These are phyloP conservation scores for Nakataea oryzae DNA, from an alignment of 2,329 filamentous ascomycete genomes.

Conservation along the genomic window DNA sequence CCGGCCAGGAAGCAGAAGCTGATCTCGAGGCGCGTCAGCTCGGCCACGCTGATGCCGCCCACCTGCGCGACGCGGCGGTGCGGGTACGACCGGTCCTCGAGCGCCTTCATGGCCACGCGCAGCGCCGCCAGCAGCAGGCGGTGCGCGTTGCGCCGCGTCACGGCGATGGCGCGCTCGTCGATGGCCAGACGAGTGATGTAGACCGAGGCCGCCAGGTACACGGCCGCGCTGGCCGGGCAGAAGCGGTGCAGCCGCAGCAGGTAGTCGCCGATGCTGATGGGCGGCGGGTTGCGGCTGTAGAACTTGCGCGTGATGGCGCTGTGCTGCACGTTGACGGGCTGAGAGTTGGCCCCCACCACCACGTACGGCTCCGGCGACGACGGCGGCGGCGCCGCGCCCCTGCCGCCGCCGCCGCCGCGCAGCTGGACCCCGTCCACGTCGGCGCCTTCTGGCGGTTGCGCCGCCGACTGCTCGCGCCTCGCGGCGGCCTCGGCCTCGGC, in stretches of 20 bases:
- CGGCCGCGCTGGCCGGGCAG: conserved; percentile 87
- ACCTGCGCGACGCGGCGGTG: conserved; percentile 78
- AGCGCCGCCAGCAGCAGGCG: conserved; percentile 75
- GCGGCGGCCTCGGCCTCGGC: conserved; percentile 24
- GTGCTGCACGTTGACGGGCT: conserved; percentile 68
- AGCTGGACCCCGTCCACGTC: conserved; percentile 44
- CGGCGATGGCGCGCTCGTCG: conserved; percentile 64
- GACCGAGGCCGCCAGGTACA: conserved; percentile 79
- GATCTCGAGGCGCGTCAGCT: conserved; percentile 79
- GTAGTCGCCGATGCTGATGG: conserved; percentile 76
- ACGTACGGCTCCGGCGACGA: conserved; percentile 39
- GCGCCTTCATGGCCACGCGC: conserved; percentile 81
- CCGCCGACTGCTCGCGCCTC: conserved; percentile 1
- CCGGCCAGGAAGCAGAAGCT: conserved; percentile 81
- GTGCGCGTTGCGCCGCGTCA: conserved; percentile 78
- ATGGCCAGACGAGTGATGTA: conserved; percentile 81
- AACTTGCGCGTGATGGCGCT: conserved; percentile 85
- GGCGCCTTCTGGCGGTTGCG: not conserved
- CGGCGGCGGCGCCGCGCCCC: conserved; percentile 15
- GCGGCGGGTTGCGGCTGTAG: conserved; percentile 78
- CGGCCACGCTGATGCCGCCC: conserved; percentile 72
- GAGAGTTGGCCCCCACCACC: conserved; percentile 57
- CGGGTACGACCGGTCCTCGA: conserved; percentile 86
- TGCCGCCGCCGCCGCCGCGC: conserved; percentile 11
- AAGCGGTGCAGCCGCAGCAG: conserved; percentile 77